A percentile compares a stretch with the other conserved stretches of the same genome.
phyloP scores from a whole-genome alignment of 768 basidiomycete species.

The Clitopilus hobsonii region DNA sequence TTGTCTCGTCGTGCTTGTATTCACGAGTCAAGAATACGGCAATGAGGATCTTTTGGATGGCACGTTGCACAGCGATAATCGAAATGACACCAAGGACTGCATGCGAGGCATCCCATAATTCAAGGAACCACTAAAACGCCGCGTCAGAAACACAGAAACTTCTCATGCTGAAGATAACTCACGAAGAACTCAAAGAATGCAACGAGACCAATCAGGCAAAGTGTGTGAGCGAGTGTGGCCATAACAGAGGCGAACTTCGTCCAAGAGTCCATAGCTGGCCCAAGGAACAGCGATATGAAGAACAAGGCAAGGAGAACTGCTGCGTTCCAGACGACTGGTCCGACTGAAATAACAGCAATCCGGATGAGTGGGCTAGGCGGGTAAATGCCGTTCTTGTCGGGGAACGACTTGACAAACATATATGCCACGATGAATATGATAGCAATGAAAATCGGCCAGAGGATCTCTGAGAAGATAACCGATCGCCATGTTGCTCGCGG shows the following conservation, averaged over 20 bases:
- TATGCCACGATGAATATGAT: slow-evolving; percentile 78
- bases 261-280: slow-evolving; percentile 84
- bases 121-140: slow-evolving; percentile 80
- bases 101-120: slow-evolving; percentile 95
- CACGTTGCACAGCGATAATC: slow-evolving; percentile 86
- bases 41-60: slow-evolving; percentile 92
- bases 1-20: slow-evolving; percentile 98
- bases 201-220: slow-evolving; percentile 76
- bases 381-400: slow-evolving; percentile 50
- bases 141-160: slow-evolving; percentile 11
- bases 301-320: slow-evolving; percentile 81
- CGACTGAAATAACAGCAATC: slow-evolving; percentile 82
- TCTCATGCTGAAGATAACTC: slow-evolving; percentile 26
- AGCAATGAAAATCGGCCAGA: slow-evolving; percentile 76
- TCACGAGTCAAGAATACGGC: slow-evolving; percentile 93
- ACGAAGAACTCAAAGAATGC: slow-evolving; percentile 97
- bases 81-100: slow-evolving; percentile 91
- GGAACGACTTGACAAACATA: slow-evolving; percentile 93
- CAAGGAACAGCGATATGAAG: slow-evolving; percentile 88
- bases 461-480: slow-evolving; percentile 78
- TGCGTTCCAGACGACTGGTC: slow-evolving; percentile 95
- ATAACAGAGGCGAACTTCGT: slow-evolving; percentile 87
- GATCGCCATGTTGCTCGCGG: slow-evolving; percentile 87
- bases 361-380: slow-evolving; percentile 86
- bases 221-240: slow-evolving; percentile 86